Evolutionary conservation across 1,284 basidiomycete species (phyloP), one percentile per base, ranked within the genome.

Genomic region (Heterobasidion occidentale): DNA sequence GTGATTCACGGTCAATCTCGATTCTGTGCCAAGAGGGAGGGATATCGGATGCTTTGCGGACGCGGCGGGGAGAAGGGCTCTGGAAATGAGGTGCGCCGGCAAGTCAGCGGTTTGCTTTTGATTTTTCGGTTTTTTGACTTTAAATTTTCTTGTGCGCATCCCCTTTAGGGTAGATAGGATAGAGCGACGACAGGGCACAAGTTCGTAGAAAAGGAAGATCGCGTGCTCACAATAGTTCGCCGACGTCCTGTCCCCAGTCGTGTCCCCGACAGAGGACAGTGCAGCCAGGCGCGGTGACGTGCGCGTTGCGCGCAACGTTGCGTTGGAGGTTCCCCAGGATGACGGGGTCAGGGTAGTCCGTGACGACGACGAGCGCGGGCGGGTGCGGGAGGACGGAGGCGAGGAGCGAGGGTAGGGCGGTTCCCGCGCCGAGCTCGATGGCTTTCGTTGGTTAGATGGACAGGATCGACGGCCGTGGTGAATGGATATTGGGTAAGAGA

Each of bases 401-500:
- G 3, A 90, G 71, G 4, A 88, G 69, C 1, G 83, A 86, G 3
- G 85, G 85, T 9, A 90, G 67, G 15, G 78, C 86, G 51, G 79
- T 78, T 7, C 86, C 85, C 15, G 85, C 77, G 3, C 84, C 85
- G 3, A 89, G 77, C 65, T 89, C 86, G 7, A 89, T 64, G 0
- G 84, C 85, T 86, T 55, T 3, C 51, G 46, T 36, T 50, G 15
- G 15, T n/a, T 35, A 47, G 17, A 27, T 27, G 27, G 27, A 27
- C 27, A 27, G 27, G 27, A 27, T 1, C 27, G 27, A 27, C 27
- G 27, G 27, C 5, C 27, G 5, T 27, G 5, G 27, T 27, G 27
- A 6, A 27, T 27, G 27, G 27, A 6, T 27, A 27, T 27, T 27
- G 27, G 27, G 27, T 27, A 27, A 27, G 27, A 27, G 27, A 27